phyloP scores from a whole-genome alignment of 2,329 filamentous ascomycete species.

The Exophiala phaeomuriformis region DNA sequence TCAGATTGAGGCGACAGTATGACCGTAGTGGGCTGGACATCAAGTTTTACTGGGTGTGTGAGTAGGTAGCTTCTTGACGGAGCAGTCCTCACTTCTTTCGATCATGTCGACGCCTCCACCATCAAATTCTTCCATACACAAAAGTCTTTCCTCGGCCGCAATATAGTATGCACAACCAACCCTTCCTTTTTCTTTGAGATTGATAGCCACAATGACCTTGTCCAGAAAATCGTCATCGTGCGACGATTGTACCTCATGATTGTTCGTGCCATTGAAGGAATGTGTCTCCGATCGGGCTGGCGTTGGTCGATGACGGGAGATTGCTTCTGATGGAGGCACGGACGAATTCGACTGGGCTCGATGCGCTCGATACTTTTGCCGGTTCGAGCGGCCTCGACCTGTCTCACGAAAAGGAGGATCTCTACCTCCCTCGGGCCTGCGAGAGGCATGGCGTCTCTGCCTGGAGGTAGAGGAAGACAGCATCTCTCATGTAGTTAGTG shows the following conservation, averaged over 20 bases:
- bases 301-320: not conserved
- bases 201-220: slow-evolving; percentile 73
- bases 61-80: slow-evolving; percentile 14
- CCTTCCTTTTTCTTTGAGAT: slow-evolving; percentile 61
- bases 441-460: not conserved
- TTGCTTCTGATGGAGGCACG: not conserved
- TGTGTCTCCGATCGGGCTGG: not conserved
- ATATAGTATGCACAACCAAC: slow-evolving; percentile 82
- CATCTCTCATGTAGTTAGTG: not conserved
- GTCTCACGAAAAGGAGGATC: not conserved
- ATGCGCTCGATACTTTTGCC: slow-evolving; percentile 1
- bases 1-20: slow-evolving; percentile 52
- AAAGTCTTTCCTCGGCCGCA: slow-evolving; percentile 60
- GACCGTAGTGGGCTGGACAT: slow-evolving; percentile 55
- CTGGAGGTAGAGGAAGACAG: not conserved
- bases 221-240: slow-evolving; percentile 45
- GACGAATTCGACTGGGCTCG: slow-evolving; percentile 3
- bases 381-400: not conserved
- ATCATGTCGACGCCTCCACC: slow-evolving; percentile 61
- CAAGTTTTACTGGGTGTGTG: slow-evolving; percentile 48
- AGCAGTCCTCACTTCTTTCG: slow-evolving; percentile 44
- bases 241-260: not conserved
- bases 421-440: not conserved
- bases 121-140: slow-evolving; percentile 68
- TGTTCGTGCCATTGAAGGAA: not conserved